These are phyloP conservation scores for Yamadazyma philogaea DNA, from an alignment of 805 yeast species.

Conservation along the genomic window DNA sequence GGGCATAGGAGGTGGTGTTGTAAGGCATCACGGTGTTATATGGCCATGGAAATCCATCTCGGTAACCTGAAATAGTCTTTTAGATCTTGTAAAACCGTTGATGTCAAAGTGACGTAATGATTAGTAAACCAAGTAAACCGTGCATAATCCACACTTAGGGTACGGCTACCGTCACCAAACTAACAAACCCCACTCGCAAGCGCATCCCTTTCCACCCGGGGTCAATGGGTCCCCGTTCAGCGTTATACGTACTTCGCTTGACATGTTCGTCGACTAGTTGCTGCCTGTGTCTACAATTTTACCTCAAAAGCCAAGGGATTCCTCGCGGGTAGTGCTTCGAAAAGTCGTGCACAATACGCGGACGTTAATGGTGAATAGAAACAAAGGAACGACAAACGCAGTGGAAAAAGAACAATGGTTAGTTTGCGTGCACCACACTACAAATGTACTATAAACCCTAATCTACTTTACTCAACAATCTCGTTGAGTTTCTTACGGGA, in stretches of 20 bases:
- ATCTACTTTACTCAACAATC: constrained; percentile 13
- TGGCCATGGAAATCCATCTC: too few species aligned
- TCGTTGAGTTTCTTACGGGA: constrained; percentile 24
- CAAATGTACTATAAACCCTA: neutral
- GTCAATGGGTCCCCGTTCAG: neutral
- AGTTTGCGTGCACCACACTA: neutral
- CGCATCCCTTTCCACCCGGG: neutral
- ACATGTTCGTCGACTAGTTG: constrained; percentile 8
- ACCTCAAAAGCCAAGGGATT: constrained; percentile 1
- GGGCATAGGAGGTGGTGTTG: too few species aligned
- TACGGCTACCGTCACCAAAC: neutral
- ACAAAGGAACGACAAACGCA: too few species aligned
- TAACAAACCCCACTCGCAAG: neutral
- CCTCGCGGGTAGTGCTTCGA: neutral
- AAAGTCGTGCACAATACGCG: neutral
- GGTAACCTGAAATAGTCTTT: too few species aligned
- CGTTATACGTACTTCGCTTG: constrained; percentile 17
- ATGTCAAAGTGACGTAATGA: constrained; percentile 4
- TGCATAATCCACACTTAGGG: neutral
- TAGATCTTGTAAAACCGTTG: neutral
- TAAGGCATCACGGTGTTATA: too few species aligned
- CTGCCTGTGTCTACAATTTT: neutral
- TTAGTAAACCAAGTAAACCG: neutral
- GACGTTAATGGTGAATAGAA: neutral
- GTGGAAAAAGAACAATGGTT: too few species aligned